phyloP scores from a whole-genome alignment of 306 rosid genomes.

The Begonia peltatifolia region DNA sequence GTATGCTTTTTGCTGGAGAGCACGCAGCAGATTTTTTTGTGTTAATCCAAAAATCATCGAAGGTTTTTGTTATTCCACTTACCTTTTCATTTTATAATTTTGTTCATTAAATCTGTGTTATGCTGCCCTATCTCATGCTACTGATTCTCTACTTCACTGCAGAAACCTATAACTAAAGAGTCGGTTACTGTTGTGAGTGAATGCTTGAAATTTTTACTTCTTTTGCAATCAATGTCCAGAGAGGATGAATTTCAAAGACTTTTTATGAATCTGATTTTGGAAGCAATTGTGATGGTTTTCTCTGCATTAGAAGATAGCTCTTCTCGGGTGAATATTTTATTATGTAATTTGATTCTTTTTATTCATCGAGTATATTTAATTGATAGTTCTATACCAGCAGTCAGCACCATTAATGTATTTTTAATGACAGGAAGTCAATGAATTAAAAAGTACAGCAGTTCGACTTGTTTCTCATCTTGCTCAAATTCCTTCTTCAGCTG shows the following conservation, averaged over 20 bases:
- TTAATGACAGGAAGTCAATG: constrained; percentile 50
- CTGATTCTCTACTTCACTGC: constrained; percentile 9
- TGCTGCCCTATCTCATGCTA: neutral
- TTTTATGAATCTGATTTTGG: constrained; percentile 56
- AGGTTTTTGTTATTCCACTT: constrained; percentile 29
- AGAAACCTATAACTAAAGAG: constrained; percentile 65
- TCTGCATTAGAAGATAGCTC: constrained; percentile 39
- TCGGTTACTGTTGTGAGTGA: constrained; percentile 52
- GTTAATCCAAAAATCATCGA: constrained; percentile 39
- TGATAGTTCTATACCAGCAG: neutral
- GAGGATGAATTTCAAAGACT: constrained; percentile 46
- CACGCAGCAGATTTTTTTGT: constrained; percentile 39
- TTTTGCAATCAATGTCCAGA: constrained; percentile 60
- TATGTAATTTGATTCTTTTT: neutral
- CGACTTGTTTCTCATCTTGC: constrained; percentile 89
- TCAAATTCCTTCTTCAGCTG: constrained; percentile 79
- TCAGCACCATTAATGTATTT: neutral
- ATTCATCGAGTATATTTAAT: neutral
- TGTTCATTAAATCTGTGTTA: neutral
- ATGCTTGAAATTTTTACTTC: constrained; percentile 64
- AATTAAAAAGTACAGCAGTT: constrained; percentile 52
- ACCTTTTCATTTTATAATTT: neutral
- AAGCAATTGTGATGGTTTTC: constrained; percentile 60
- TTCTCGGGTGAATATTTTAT: constrained; percentile 37
- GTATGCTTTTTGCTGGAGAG: constrained; percentile 68